Conservation (phyloP, 2,329 filamentous ascomycete genomes). For the Neopestalotiopsis sp. region DNA sequence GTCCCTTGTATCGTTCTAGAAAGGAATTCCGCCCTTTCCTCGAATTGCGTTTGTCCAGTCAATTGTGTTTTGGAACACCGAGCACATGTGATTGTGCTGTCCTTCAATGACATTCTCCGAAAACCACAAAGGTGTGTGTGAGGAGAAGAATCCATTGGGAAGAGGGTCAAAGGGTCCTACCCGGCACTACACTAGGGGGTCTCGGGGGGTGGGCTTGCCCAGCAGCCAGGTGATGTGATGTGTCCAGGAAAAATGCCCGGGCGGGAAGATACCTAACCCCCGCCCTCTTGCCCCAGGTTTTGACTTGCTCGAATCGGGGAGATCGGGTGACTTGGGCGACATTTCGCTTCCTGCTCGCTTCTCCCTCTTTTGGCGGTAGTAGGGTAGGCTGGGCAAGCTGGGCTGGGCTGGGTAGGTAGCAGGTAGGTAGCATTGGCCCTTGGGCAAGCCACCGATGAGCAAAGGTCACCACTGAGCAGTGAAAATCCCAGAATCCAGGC, state of each 20-base stretch:
- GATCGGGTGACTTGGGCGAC: background rate
- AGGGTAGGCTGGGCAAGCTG: too few relatives aligned
- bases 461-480: background rate
- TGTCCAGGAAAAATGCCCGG: background rate
- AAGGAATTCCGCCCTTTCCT: background rate
- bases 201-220: background rate
- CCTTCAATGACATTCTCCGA: too few relatives aligned
- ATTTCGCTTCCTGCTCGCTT: background rate
- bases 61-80: background rate
- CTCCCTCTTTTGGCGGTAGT: too few relatives aligned
- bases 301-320: background rate
- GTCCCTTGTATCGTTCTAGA: background rate
- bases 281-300: background rate
- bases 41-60: background rate
- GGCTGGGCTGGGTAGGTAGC: too few relatives aligned
- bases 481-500: background rate
- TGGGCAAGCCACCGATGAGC: background rate
- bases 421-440: too few relatives aligned
- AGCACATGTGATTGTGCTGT: too few relatives aligned
- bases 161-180: too few relatives aligned
- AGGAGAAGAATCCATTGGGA: too few relatives aligned
- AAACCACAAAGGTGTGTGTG: too few relatives aligned
- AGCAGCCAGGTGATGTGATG: background rate
- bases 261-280: background rate
- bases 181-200: too few relatives aligned